Conservation (phyloP, 352 stramenopile species). For the Lagenidium giganteum region DNA sequence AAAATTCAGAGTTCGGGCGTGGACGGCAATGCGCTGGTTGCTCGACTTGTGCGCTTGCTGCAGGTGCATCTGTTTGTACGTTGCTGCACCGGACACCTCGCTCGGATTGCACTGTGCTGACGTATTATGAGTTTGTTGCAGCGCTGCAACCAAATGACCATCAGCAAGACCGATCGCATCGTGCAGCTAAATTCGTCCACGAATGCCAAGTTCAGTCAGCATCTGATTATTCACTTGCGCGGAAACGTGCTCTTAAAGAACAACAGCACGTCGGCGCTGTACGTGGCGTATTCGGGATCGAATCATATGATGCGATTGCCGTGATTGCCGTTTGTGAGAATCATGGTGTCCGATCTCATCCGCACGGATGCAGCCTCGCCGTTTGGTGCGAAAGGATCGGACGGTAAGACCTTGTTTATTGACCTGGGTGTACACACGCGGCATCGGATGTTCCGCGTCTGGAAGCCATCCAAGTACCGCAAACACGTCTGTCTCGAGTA, state of each 20-base stretch:
- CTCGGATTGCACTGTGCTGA: too few species aligned
- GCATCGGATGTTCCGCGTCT: conserved; percentile 94
- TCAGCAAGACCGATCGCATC: conserved; percentile 23
- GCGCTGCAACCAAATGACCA: conserved; percentile 35
- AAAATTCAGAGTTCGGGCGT: conserved; percentile 93
- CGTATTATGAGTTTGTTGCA: too few species aligned
- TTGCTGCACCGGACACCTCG: too few species aligned
- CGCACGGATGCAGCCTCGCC: conserved; percentile 4
- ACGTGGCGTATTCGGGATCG: conserved; percentile 12
- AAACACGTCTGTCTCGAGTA: conserved; percentile 58
- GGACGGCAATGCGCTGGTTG: conserved; percentile 63
- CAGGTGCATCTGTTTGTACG: conserved; percentile 71
- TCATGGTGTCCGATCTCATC: conserved; percentile 62
- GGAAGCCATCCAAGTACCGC: conserved; percentile 92
- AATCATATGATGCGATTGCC: not conserved
- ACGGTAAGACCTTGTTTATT: conserved; percentile 70
- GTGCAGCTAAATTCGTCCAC: conserved; percentile 91
- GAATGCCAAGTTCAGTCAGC: conserved; percentile 88
- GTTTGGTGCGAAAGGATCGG: conserved; percentile 18
- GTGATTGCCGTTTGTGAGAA: conserved; percentile 66
- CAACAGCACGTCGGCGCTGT: conserved; percentile 82
- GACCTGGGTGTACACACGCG: conserved; percentile 95
- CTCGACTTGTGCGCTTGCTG: conserved; percentile 48
- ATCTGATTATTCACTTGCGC: conserved; percentile 89
- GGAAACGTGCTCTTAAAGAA: conserved; percentile 72